These are phyloP conservation scores for Heimioporus sp. DNA, from an alignment of 768 basidiomycete species.

Conservation along the genomic window DNA sequence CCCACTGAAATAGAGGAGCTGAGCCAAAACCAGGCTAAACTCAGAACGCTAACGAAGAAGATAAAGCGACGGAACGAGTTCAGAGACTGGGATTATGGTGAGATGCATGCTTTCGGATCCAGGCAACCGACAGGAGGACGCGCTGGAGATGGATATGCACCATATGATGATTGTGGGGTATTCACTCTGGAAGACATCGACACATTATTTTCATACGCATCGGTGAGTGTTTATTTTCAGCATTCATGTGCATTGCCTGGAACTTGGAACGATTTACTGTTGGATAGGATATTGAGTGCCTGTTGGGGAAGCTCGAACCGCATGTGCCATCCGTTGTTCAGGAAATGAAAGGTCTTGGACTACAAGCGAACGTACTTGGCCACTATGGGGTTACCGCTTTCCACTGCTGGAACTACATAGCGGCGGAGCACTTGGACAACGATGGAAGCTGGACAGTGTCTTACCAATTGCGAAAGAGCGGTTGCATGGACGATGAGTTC, in stretches of 20 bases:
- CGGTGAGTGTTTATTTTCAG: neutral
- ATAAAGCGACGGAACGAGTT: neutral
- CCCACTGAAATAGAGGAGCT: neutral
- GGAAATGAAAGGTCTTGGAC: neutral
- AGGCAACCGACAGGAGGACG: conserved; percentile 1
- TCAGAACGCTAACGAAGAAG: neutral
- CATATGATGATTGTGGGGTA: neutral
- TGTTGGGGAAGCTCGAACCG: neutral
- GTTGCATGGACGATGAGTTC: no score
- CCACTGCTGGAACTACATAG: conserved; percentile 5
- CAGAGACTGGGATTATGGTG: neutral
- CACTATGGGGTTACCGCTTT: neutral
- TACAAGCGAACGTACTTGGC: neutral
- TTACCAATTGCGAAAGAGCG: no score
- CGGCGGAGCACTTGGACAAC: no score
- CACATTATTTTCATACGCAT: neutral
- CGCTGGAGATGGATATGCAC: neutral
- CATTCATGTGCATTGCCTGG: neutral
- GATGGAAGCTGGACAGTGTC: no score
- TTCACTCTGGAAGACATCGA: neutral
- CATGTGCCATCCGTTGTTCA: neutral
- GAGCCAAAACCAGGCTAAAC: conserved; percentile 1
- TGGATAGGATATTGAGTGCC: neutral
- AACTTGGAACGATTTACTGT: neutral
- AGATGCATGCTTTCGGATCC: neutral